Evolutionary conservation across 352 stramenopile genomes (phyloP), one percentile per base, ranked within the genome.

Genomic region (Thalassiosira exigua): DNA sequence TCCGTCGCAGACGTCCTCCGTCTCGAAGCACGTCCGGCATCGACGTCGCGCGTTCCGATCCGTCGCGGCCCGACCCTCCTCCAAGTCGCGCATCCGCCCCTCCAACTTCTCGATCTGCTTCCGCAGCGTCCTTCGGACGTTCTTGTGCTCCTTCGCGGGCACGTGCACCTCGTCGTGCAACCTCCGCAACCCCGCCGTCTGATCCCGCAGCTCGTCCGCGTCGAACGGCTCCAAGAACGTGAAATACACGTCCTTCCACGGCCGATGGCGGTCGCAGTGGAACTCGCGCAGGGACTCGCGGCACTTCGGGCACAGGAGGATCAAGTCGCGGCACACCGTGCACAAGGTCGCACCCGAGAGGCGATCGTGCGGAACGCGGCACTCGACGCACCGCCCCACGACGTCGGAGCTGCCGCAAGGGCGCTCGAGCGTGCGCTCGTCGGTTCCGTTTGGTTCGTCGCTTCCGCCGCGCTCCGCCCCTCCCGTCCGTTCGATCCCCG

Each of bases 221-320:
- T 75, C 65, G 67, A 85, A 91, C 21, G 66, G 17, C 33, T 91
- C 82, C 24, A 93, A 64, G 74, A 93, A 93, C 0, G 87, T 91
- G 62, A 90, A 91, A 54, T 91, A 93, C 19, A 72, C 78, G 51
- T 82, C 21, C 48, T 88, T 93, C 85, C 82, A 91, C 12, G 14
- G 24, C n/a, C 76, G 50, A 75, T 93, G 87, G 14, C 80, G 66
- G 9, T 77, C 59, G 56, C 87, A 93, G 60, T 93, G 83, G 52
- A 87, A 93, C 78, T 93, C 87, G 30, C 68, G 30, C 32, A 90
- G 42, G 11, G 17, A 58, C 7, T n/a, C 27, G 52, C 71, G 56
- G 69, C 87, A 93, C 0, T 21, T 58, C 5, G 53, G 44, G 69
- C 87, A 93, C 5, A 91, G 64, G 53, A 93, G 61, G 48, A 91